phyloP scores from a whole-genome alignment of 1,139 yeast species.

The Saccharomyces hybrid region DNA sequence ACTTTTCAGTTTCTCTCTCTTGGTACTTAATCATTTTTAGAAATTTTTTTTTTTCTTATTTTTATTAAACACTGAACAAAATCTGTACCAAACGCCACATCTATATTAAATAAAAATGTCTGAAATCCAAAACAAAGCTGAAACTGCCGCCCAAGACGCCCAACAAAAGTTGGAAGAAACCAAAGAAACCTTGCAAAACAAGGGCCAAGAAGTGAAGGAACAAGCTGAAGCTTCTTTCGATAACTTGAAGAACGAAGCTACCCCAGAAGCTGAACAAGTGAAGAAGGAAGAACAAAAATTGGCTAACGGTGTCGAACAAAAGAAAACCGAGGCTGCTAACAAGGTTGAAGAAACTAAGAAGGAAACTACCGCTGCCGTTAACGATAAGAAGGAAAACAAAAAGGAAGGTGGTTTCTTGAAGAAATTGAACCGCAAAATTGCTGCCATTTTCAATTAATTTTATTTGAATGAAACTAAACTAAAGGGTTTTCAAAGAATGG shows the following conservation, averaged over 20 bases:
- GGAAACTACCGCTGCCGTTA: conserved; percentile 2
- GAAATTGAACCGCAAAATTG: conserved; percentile 2
- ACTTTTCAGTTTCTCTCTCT: neutral
- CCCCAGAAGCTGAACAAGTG: conserved; percentile 19
- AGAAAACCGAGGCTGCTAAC: conserved; percentile 20
- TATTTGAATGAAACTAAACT: neutral
- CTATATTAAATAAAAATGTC: conserved; percentile 5
- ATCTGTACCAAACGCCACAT: neutral
- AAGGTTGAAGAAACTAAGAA: conserved; percentile 15
- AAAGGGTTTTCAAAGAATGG: neutral
- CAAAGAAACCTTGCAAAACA: conserved; percentile 13
- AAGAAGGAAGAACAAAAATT: conserved; percentile 13
- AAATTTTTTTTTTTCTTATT: no score
- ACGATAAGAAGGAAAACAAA: conserved; percentile 22
- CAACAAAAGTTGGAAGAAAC: conserved; percentile 4
- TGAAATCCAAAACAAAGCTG: conserved; percentile 5
- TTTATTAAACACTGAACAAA: no score
- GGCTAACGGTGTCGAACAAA: conserved; percentile 17
- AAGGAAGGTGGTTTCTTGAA: conserved; percentile 8
- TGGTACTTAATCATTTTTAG: no score
- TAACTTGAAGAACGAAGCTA: conserved; percentile 11
- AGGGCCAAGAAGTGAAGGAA: conserved; percentile 13
- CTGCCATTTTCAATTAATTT: conserved; percentile 3
- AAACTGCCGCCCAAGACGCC: conserved; percentile 6
- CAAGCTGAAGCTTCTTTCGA: conserved; percentile 13